Conservation (phyloP, 768 basidiomycete genomes). For the Chalciporus chontae region DNA sequence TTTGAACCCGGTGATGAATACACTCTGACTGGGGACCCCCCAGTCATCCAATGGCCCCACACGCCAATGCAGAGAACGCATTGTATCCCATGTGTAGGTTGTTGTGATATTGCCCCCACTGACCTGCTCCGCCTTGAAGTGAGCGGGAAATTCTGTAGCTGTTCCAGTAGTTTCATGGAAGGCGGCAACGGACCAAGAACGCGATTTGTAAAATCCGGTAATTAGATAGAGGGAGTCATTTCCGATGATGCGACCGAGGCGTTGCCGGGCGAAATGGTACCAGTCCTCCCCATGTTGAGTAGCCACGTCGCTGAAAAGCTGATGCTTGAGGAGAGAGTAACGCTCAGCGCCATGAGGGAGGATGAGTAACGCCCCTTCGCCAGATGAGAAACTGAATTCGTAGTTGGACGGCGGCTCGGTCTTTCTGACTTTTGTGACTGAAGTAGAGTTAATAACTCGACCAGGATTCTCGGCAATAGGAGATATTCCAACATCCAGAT, state of each 20-base stretch:
- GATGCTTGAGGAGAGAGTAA: constrained; percentile 17
- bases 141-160: constrained; percentile 3
- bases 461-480: constrained; percentile 10
- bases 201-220: constrained; percentile 12
- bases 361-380: constrained; percentile 29
- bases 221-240: constrained; percentile 29
- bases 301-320: constrained; percentile 19
- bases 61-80: constrained; percentile 7
- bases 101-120: constrained; percentile 5
- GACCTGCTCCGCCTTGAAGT: constrained; percentile 12
- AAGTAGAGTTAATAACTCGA: constrained; percentile 8
- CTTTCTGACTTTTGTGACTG: constrained; percentile 3
- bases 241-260: constrained; percentile 11
- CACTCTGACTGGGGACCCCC: constrained; percentile 12
- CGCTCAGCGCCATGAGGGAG: constrained; percentile 29
- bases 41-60: constrained; percentile 1
- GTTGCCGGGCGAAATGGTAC: constrained; percentile 24
- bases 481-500: constrained; percentile 3
- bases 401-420: neutral
- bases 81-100: constrained; percentile 12
- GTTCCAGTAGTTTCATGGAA: constrained; percentile 6
- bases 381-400: constrained; percentile 12
- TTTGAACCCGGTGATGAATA: constrained; percentile 24
- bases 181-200: constrained; percentile 27
- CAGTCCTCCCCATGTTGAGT: constrained; percentile 20